Conservation (phyloP, 2,329 filamentous ascomycete species). For the Clarireedia monteithiana region DNA sequence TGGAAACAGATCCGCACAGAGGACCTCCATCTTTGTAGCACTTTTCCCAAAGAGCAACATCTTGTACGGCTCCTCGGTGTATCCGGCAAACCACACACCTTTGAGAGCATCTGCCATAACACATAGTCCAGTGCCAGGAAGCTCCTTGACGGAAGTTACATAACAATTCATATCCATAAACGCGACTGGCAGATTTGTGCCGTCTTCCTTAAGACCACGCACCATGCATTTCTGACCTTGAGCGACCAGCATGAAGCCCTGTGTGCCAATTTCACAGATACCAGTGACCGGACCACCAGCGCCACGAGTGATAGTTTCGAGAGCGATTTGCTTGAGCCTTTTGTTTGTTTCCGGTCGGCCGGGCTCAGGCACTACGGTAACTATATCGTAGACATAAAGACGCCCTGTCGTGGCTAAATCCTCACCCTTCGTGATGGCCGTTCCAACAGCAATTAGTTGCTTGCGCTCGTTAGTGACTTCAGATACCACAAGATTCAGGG, state of each 20-base stretch:
- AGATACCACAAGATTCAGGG: conserved; percentile 79
- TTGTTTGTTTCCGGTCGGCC: conserved; percentile 78
- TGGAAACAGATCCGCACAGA: conserved; percentile 81
- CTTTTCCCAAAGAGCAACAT: conserved; percentile 91
- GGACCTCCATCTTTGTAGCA: conserved; percentile 65
- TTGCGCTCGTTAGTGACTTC: conserved; percentile 83
- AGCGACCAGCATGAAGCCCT: conserved; percentile 80
- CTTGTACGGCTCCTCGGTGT: conserved; percentile 93
- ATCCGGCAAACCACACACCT: conserved; percentile 92
- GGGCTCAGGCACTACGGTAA: conserved; percentile 84
- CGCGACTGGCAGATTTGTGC: conserved; percentile 82
- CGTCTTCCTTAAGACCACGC: conserved; percentile 89
- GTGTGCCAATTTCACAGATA: conserved; percentile 74
- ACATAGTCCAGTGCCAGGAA: conserved; percentile 77
- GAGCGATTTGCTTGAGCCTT: conserved; percentile 76
- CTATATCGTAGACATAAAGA: conserved; percentile 86
- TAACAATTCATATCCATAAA: conserved; percentile 98
- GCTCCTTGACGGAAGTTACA: conserved; percentile 74
- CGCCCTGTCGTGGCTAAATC: conserved; percentile 79
- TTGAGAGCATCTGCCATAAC: conserved; percentile 86
- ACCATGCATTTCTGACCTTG: conserved; percentile 99
- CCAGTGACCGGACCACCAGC: conserved; percentile 87
- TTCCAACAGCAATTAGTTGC: conserved; percentile 77
- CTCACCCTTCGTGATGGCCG: conserved; percentile 79
- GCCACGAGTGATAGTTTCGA: conserved; percentile 85